Evolutionary conservation across 768 basidiomycete genomes (phyloP).

Genomic region (Gymnopilus dilepis): DNA sequence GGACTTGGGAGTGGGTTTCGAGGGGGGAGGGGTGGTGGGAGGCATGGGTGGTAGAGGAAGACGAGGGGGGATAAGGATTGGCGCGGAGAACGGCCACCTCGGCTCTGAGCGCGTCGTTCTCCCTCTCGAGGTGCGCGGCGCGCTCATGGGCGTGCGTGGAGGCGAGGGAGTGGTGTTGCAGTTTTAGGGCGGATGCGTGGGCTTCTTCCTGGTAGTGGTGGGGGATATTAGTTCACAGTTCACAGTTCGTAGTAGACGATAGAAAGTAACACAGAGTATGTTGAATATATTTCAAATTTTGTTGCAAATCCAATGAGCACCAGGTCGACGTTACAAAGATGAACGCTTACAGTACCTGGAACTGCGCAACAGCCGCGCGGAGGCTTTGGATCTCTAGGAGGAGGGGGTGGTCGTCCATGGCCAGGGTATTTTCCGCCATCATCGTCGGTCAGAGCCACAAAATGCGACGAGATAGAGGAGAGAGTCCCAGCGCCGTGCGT

Average conservation of each 20-base stretch:
- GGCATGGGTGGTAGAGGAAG: too few relatives aligned
- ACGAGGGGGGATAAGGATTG: conserved; percentile 49
- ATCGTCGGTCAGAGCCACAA: too few relatives aligned
- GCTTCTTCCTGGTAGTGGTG: conserved; percentile 72
- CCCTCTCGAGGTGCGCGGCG: conserved; percentile 54
- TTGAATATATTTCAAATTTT: too few relatives aligned
- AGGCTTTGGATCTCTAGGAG: conserved; percentile 51
- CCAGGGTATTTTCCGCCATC: not conserved
- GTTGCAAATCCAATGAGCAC: too few relatives aligned
- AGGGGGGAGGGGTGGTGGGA: conserved; percentile 29
- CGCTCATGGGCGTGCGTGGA: conserved; percentile 53
- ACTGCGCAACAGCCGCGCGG: conserved; percentile 48
- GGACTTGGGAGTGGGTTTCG: conserved; percentile 38
- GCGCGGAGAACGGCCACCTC: conserved; percentile 64
- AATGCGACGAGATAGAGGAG: not conserved
- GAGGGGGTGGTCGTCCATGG: conserved; percentile 54
- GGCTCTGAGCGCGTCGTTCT: conserved; percentile 59
- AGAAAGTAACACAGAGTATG: too few relatives aligned
- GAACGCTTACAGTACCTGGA: conserved; percentile 44
- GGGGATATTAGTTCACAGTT: too few relatives aligned
- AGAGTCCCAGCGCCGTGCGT: not conserved
- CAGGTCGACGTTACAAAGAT: conserved; percentile 8
- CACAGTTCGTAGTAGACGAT: too few relatives aligned
- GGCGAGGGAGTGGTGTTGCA: conserved; percentile 67
- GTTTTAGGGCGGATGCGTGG: conserved; percentile 64